Evolutionary conservation across 805 yeast species (phyloP).

Genomic region (Blastobotrys peoriensis): DNA sequence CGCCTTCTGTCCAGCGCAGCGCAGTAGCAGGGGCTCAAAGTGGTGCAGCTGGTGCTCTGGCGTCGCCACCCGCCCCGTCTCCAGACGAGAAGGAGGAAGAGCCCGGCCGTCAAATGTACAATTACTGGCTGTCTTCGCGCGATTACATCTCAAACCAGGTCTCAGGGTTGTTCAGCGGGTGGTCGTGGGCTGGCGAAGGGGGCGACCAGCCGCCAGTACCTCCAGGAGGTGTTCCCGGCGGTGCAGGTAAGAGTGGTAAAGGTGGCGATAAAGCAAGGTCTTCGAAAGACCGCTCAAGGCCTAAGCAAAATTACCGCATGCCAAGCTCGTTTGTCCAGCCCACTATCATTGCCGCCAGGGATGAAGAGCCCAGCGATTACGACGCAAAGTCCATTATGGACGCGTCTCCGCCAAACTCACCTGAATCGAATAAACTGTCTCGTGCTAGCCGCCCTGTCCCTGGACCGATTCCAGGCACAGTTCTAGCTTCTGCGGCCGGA

Average conservation of each 20-base stretch:
- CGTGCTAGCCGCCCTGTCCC: background rate
- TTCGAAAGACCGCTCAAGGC: background rate
- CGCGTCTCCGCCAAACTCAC: conserved; percentile 1
- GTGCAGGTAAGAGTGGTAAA: too few relatives aligned
- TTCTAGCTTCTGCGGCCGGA: background rate
- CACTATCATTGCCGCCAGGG: background rate
- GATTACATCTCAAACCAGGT: background rate
- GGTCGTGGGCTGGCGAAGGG: background rate
- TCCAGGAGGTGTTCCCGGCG: background rate
- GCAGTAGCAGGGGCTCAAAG: background rate
- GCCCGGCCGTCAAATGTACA: conserved; percentile 4
- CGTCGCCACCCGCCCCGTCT: too few relatives aligned
- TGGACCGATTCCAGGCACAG: background rate
- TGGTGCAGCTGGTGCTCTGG: background rate
- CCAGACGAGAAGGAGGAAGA: background rate
- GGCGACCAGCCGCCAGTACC: background rate
- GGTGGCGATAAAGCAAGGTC: background rate
- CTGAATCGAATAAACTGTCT: background rate
- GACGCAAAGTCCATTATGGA: conserved; percentile 5
- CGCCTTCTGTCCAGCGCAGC: background rate
- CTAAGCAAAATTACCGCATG: background rate
- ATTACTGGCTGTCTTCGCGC: conserved; percentile 5
- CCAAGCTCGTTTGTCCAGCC: background rate
- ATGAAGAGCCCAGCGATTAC: background rate
- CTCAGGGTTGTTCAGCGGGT: background rate